phyloP scores from a whole-genome alignment of 169 alveolate genomes.

The Plasmodium knowlesi region DNA sequence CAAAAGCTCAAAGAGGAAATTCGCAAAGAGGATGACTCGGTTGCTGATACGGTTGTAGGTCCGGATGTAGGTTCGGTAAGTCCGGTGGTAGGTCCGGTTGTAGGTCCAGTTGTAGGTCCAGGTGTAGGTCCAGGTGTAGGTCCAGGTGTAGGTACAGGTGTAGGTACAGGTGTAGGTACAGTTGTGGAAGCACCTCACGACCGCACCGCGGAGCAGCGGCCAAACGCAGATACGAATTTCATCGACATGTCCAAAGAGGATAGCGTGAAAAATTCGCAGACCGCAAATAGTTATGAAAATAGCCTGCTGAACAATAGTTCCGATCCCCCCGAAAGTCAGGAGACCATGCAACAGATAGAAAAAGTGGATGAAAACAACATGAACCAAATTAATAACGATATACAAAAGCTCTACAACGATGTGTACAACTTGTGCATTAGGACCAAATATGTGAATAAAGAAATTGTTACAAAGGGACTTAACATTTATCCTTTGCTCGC shows the following conservation, averaged over 20 bases:
- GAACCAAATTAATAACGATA: conserved; percentile 32
- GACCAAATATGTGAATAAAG: conserved; percentile 61
- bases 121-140: too few species aligned
- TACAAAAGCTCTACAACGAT: conserved; percentile 61
- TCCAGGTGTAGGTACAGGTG: too few species aligned
- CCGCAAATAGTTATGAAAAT: background rate
- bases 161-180: background rate
- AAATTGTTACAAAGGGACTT: conserved; percentile 62
- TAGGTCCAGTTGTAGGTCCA: background rate
- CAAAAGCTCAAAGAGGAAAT: background rate
- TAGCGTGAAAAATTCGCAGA: background rate
- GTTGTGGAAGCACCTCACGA: background rate
- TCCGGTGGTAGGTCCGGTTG: background rate
- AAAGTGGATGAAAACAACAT: background rate
- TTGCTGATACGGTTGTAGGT: background rate
- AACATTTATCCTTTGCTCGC: conserved; percentile 40
- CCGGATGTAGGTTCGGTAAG: background rate
- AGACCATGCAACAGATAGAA: background rate
- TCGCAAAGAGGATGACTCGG: background rate
- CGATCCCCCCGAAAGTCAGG: background rate
- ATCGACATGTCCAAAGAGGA: background rate
- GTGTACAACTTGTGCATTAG: conserved; percentile 34
- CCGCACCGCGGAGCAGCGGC: background rate
- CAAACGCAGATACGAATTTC: background rate
- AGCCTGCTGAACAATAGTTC: background rate